Conservation (phyloP, 1,139 yeast species). For the Suhomyces ambrosiae region DNA sequence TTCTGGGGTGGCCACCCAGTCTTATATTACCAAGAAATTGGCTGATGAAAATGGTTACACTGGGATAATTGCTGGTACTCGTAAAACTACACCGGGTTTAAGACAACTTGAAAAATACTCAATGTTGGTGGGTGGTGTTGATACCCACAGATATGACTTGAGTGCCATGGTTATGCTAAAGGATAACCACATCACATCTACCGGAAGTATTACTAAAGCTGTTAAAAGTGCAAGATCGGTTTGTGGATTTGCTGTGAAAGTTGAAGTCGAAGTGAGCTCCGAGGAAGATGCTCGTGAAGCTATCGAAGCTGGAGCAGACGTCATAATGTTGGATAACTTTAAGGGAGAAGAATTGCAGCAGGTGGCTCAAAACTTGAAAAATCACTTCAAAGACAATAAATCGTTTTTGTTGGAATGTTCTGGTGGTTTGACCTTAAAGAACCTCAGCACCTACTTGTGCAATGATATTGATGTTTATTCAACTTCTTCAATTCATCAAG, state of each 20-base stretch:
- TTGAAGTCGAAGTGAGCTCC: slow-evolving; percentile 87
- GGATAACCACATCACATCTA: slow-evolving; percentile 90
- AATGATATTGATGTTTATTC: slow-evolving; percentile 87
- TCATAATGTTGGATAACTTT: slow-evolving; percentile 93
- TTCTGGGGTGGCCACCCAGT: slow-evolving; percentile 88
- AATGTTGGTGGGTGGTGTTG: slow-evolving; percentile 95
- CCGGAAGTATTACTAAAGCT: slow-evolving; percentile 88
- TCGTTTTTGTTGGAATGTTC: slow-evolving; percentile 81
- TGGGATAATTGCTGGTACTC: slow-evolving; percentile 93
- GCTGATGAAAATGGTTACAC: slow-evolving; percentile 74
- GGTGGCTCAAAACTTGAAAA: slow-evolving; percentile 67
- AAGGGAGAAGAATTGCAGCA: slow-evolving; percentile 61
- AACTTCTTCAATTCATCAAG: slow-evolving; percentile 93
- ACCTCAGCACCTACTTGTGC: slow-evolving; percentile 65
- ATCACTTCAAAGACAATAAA: slow-evolving; percentile 53
- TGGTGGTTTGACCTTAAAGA: slow-evolving; percentile 80
- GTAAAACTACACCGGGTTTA: slow-evolving; percentile 96
- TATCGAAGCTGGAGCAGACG: slow-evolving; percentile 92
- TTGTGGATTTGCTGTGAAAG: slow-evolving; percentile 87
- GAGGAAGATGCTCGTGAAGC: slow-evolving; percentile 91
- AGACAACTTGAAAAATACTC: slow-evolving; percentile 87
- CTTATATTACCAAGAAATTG: slow-evolving; percentile 55
- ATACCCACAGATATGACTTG: slow-evolving; percentile 87
- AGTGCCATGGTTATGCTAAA: slow-evolving; percentile 96
- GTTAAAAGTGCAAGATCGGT: slow-evolving; percentile 74